A percentile compares a stretch with the other conserved stretches of the same genome.
phyloP scores from a whole-genome alignment of 306 rosid genomes.

The Medicago arabica region DNA sequence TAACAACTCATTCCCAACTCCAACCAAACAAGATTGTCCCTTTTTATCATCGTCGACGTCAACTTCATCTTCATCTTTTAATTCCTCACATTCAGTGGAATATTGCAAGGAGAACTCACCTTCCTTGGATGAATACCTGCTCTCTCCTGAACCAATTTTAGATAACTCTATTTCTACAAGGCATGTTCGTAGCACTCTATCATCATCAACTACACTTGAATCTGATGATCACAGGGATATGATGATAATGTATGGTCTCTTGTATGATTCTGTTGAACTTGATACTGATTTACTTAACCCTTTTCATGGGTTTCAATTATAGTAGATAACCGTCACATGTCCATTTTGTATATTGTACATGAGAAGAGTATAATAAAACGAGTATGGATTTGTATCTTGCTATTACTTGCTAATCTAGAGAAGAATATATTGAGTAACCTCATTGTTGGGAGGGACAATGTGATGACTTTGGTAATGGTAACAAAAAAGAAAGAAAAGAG shows the following conservation, averaged over 20 bases:
- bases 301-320: neutral
- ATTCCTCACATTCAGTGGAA: constrained; percentile 1
- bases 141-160: constrained; percentile 8
- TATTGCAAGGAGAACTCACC: neutral
- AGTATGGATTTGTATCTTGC: no score
- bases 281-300: neutral
- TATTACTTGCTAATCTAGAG: no score
- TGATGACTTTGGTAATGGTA: no score
- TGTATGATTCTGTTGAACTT: constrained; percentile 21
- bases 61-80: neutral
- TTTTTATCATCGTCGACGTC: constrained; percentile 35
- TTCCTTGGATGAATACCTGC: neutral
- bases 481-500: no score
- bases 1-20: constrained; percentile 39
- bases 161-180: constrained; percentile 1
- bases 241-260: constrained; percentile 1
- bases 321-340: no score
- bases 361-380: no score
- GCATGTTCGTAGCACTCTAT: neutral
- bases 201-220: neutral
- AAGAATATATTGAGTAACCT: no score
- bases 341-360: no score
- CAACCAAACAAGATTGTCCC: constrained; percentile 35
- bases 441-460: no score
- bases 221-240: neutral